phyloP scores from a whole-genome alignment of 331 rosid genomes.

The Malus hybrid region DNA sequence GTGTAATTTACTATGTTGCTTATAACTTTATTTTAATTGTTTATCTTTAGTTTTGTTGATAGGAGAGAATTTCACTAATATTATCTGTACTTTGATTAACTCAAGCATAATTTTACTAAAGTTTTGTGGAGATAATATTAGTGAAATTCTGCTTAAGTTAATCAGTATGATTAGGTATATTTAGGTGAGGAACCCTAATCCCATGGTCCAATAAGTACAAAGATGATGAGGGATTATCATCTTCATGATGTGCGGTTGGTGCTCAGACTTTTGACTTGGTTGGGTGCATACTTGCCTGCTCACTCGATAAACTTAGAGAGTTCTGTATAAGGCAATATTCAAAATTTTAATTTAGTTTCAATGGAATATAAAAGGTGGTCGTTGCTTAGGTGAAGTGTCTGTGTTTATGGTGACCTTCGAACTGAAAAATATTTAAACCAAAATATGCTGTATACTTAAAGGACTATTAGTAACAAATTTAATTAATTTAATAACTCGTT shows the following conservation, averaged over 20 bases:
- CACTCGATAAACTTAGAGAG: no score
- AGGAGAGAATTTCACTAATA: no score
- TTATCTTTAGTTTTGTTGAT: no score
- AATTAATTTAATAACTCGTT: no score
- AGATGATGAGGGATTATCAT: neutral
- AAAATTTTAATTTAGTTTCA: no score
- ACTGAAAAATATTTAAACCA: neutral
- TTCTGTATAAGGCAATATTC: no score
- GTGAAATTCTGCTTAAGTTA: neutral
- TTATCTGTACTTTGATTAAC: no score
- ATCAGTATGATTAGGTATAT: neutral
- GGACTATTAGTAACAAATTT: neutral
- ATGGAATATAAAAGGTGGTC: no score
- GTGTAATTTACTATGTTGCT: no score
- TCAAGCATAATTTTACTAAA: no score
- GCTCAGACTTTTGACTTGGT: neutral
- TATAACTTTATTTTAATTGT: no score
- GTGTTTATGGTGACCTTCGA: slow-evolving; percentile 14
- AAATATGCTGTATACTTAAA: neutral
- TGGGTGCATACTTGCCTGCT: neutral
- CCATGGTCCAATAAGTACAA: neutral
- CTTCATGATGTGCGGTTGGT: neutral
- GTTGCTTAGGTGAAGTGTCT: slow-evolving; percentile 18
- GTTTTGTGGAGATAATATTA: neutral
- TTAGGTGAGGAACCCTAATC: neutral